Percentiles rank a stretch among this genome's conserved stretches.
Evolutionary conservation across 306 rosid species (phyloP).

Genomic region (Cotoneaster glaucophyllus): DNA sequence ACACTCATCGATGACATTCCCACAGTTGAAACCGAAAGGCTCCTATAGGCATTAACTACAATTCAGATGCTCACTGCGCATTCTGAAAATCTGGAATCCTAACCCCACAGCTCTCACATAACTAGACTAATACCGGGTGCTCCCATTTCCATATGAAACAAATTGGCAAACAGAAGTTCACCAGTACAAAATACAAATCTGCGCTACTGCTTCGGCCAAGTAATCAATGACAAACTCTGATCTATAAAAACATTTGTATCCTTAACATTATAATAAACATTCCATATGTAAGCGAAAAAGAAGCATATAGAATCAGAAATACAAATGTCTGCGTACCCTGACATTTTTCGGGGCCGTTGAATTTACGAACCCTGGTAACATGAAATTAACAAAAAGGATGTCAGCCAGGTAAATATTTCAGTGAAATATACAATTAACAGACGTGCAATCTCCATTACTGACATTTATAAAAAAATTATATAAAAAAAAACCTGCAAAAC

Average conservation of each 20-base stretch:
- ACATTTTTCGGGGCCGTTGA: background rate
- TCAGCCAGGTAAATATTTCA: background rate
- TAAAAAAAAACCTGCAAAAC: background rate
- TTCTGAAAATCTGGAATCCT: background rate
- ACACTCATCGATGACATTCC: too few species aligned
- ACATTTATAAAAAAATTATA: background rate
- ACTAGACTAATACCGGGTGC: background rate
- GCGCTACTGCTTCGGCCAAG: background rate
- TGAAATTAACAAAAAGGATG: background rate
- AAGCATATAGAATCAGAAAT: background rate
- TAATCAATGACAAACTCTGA: background rate
- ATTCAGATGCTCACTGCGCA: background rate
- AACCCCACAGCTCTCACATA: background rate
- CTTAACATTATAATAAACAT: background rate
- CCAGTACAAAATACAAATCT: background rate
- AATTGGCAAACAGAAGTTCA: background rate
- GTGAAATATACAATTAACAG: background rate
- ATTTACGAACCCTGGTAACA: conserved; percentile 11
- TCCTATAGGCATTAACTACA: background rate
- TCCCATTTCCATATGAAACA: background rate
- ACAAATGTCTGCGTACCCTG: conserved; percentile 7
- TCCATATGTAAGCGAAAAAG: background rate
- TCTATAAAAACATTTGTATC: background rate
- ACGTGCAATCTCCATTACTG: background rate
- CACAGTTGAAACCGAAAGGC: background rate